Percentiles rank a stretch among this genome's conserved stretches.
Conservation (phyloP, 352 stramenopile species). For the Phytophthora litchii region DNA sequence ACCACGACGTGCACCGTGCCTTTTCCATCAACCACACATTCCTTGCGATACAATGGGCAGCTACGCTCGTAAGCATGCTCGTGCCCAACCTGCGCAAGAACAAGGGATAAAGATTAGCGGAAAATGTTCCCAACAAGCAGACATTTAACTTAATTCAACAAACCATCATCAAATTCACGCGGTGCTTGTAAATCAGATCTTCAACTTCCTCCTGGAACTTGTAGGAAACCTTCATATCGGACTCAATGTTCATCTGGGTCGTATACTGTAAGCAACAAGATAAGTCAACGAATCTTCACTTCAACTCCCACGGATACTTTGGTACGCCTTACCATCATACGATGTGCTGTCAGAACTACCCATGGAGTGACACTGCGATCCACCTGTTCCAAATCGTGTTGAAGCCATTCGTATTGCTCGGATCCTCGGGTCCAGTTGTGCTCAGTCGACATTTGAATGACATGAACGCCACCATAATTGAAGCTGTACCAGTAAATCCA, state of each 20-base stretch:
- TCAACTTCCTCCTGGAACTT: conserved; percentile 90
- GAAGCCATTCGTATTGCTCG: conserved; percentile 88
- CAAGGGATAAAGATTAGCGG: conserved; percentile 10
- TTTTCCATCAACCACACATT: conserved; percentile 59
- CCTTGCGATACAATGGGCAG: conserved; percentile 75
- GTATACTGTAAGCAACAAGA: conserved; percentile 43
- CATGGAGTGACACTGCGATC: conserved; percentile 88
- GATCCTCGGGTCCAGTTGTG: conserved; percentile 89
- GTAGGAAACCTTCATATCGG: conserved; percentile 69
- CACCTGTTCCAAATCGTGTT: conserved; percentile 75
- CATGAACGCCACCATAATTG: conserved; percentile 86
- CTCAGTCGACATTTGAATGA: conserved; percentile 91
- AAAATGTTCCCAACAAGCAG: not conserved
- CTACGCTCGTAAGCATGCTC: conserved; percentile 91
- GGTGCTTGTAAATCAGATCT: conserved; percentile 79
- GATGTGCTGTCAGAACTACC: conserved; percentile 91
- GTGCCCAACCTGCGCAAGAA: conserved; percentile 68
- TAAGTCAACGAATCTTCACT: conserved; percentile 4
- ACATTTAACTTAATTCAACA: not conserved
- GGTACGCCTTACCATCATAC: conserved; percentile 74
- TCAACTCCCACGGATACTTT: conserved; percentile 1
- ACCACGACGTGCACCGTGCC: conserved; percentile 79
- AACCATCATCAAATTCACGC: conserved; percentile 91
- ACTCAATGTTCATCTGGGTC: conserved; percentile 55
- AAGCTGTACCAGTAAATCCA: conserved; percentile 92